phyloP scores from a whole-genome alignment of 192 early-diverging fungal species.

The Podochytrium sp. region DNA sequence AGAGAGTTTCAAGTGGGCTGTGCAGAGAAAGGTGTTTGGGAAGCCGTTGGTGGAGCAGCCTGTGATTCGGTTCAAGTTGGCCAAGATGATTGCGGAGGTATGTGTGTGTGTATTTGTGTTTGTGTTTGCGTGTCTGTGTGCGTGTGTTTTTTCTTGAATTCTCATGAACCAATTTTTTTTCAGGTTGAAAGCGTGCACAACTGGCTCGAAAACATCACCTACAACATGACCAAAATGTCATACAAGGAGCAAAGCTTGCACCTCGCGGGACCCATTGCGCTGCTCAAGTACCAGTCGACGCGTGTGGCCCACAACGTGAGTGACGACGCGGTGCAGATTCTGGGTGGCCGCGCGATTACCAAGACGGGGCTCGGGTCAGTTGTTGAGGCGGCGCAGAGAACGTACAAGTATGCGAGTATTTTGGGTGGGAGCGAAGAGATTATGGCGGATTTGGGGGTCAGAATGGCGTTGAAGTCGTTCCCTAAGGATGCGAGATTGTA shows the following conservation, averaged over 20 bases:
- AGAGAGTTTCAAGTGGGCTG: slow-evolving; percentile 70
- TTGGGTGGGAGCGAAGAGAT: slow-evolving; percentile 55
- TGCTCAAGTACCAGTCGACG: slow-evolving; percentile 58
- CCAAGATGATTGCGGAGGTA: slow-evolving; percentile 54
- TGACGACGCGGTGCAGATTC: slow-evolving; percentile 72
- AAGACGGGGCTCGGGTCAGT: slow-evolving; percentile 69
- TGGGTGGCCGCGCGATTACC: slow-evolving; percentile 70
- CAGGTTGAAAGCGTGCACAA: not conserved
- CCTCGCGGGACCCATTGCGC: slow-evolving; percentile 68
- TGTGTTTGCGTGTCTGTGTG: too few species aligned
- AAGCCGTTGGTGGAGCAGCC: slow-evolving; percentile 69
- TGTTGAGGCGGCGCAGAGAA: slow-evolving; percentile 66
- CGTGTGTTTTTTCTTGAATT: not conserved
- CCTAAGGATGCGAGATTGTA: slow-evolving; percentile 40
- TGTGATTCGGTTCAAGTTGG: slow-evolving; percentile 71
- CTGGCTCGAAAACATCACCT: slow-evolving; percentile 61
- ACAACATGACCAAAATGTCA: slow-evolving; percentile 70
- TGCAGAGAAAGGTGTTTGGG: slow-evolving; percentile 75
- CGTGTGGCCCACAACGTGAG: slow-evolving; percentile 60
- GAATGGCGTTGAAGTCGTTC: slow-evolving; percentile 63
- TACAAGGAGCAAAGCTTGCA: slow-evolving; percentile 65
- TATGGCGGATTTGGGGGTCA: slow-evolving; percentile 64
- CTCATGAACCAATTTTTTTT: not conserved
- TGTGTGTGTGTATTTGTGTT: too few species aligned
- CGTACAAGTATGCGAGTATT: slow-evolving; percentile 60